Percentiles rank a stretch among this genome's conserved stretches.
Evolutionary conservation across 352 stramenopile species (phyloP).

Genomic region (Phytopythium chamaehyphon): DNA sequence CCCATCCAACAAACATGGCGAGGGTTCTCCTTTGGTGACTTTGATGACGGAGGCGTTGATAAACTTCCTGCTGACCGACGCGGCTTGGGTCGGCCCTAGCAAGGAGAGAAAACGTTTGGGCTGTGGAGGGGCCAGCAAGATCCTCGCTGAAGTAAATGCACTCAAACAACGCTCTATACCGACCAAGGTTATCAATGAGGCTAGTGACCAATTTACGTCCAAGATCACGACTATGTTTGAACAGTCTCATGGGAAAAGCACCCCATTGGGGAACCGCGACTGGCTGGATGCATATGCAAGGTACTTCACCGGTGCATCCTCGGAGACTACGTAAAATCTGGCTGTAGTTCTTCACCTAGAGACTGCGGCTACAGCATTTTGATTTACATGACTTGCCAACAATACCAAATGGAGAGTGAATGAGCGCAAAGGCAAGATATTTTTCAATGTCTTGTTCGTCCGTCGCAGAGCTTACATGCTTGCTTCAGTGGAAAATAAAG

Average conservation of each 20-base stretch:
- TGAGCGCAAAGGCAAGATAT: no score
- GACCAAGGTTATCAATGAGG: constrained; percentile 29
- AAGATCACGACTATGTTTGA: constrained; percentile 50
- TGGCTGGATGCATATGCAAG: constrained; percentile 24
- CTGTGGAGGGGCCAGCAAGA: constrained; percentile 60
- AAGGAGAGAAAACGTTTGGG: constrained; percentile 42
- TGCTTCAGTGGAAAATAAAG: neutral
- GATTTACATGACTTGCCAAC: no score
- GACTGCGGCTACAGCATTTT: no score
- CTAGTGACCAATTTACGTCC: constrained; percentile 24
- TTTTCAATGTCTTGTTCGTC: no score
- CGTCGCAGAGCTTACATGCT: no score
- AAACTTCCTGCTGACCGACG: constrained; percentile 52
- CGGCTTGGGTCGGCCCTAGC: constrained; percentile 31
- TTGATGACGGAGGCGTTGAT: constrained; percentile 54
- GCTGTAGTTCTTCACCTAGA: no score
- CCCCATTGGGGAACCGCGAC: constrained; percentile 13
- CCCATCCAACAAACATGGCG: constrained; percentile 5
- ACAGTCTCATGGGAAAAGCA: constrained; percentile 48
- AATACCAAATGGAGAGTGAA: no score
- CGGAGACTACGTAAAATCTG: neutral
- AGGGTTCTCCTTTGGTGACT: constrained; percentile 23
- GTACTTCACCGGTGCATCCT: neutral
- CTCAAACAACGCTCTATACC: constrained; percentile 32
- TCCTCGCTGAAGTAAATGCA: constrained; percentile 58